phyloP scores from a whole-genome alignment of 257 asterid species.

The Solanum bulbocastanum region DNA sequence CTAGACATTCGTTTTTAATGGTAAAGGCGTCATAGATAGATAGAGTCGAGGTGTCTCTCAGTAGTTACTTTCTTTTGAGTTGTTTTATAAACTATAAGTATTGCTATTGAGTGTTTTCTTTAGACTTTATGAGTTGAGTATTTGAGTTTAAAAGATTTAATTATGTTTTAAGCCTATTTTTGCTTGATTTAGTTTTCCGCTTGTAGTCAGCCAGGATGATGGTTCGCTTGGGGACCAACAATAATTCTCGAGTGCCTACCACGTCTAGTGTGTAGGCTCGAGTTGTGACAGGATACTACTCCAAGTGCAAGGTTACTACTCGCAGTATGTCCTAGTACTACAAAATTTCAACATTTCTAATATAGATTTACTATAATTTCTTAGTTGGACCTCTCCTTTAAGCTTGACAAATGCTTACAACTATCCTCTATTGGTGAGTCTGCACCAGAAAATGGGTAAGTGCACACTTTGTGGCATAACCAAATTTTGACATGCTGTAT shows the following conservation, averaged over 20 bases:
- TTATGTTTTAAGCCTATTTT: background rate
- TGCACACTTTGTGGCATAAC: background rate
- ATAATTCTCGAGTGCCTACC: background rate
- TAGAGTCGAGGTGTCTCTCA: background rate
- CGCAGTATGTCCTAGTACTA: background rate
- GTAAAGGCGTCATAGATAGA: too few relatives aligned
- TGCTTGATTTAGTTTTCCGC: background rate
- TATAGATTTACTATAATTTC: too few relatives aligned
- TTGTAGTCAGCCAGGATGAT: background rate
- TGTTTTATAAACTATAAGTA: background rate
- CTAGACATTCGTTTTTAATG: background rate
- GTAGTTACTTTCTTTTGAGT: background rate
- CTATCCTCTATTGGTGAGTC: conserved; percentile 13
- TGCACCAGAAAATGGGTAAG: conserved; percentile 49
- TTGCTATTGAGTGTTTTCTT: background rate
- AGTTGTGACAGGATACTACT: background rate
- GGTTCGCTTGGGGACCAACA: background rate
- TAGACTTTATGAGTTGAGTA: background rate
- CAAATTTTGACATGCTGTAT: background rate
- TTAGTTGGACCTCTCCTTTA: background rate
- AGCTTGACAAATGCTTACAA: background rate
- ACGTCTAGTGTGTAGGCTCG: background rate
- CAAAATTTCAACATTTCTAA: background rate
- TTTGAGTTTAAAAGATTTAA: too few relatives aligned
- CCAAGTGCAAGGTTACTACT: background rate